These are phyloP conservation scores for Magnusiomyces magnusii DNA, from an alignment of 1,139 yeast species.

Conservation along the genomic window DNA sequence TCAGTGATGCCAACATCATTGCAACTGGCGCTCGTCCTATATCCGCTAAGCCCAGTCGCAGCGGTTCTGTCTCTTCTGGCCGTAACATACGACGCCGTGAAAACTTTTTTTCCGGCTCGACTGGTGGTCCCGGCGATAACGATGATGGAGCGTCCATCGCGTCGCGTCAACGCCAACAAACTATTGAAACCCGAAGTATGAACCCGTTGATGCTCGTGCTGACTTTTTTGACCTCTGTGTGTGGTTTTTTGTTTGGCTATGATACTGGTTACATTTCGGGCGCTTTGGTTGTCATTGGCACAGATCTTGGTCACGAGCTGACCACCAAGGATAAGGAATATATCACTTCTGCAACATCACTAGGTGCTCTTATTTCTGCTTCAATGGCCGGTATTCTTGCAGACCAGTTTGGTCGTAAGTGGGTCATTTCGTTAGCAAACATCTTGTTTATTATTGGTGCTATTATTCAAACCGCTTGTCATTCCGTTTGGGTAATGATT, in stretches of 20 bases:
- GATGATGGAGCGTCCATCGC: neutral
- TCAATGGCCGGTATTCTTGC: conserved; percentile 71
- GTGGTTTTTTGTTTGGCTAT: conserved; percentile 95
- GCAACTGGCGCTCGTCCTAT: neutral
- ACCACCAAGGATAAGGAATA: conserved; percentile 76
- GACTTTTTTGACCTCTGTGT: conserved; percentile 75
- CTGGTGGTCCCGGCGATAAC: no score
- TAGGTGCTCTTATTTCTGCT: conserved; percentile 83
- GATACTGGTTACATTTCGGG: conserved; percentile 95
- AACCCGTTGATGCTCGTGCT: conserved; percentile 56
- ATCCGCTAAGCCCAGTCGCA: neutral
- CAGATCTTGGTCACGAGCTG: conserved; percentile 46
- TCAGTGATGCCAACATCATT: neutral
- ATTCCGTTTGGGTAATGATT: conserved; percentile 84
- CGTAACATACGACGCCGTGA: neutral
- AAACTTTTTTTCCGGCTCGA: neutral
- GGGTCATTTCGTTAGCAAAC: conserved; percentile 72
- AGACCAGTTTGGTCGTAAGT: conserved; percentile 74
- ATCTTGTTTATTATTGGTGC: conserved; percentile 76
- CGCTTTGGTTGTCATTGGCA: conserved; percentile 75
- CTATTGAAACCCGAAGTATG: conserved; percentile 16
- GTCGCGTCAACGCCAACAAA: neutral
- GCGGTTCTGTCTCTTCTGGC: neutral
- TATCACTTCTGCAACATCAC: conserved; percentile 90
- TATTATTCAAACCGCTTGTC: conserved; percentile 69